Percentiles rank a stretch among this genome's conserved stretches.
Conservation (phyloP, 768 basidiomycete genomes). For the Mrakia gelida region DNA sequence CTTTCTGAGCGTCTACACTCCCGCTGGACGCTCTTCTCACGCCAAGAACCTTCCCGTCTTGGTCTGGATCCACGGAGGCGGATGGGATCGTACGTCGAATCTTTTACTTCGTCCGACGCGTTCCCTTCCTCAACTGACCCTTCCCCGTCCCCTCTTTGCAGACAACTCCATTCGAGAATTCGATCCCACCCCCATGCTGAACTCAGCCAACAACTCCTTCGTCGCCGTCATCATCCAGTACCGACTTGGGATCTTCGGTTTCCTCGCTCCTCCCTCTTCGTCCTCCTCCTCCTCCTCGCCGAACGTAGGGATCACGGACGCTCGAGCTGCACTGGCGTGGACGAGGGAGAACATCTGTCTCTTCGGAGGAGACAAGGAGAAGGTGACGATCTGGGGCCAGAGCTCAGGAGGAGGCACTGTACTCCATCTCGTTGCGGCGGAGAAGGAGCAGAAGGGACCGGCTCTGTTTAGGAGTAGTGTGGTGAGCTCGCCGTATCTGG, state of each 20-base stretch:
- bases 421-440: no score
- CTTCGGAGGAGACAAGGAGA: slow-evolving; percentile 37
- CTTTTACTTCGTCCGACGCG: no score
- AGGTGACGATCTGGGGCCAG: slow-evolving; percentile 29
- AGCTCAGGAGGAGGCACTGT: no score
- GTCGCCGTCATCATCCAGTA: slow-evolving; percentile 40
- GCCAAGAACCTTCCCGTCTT: slow-evolving; percentile 48
- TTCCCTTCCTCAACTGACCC: not conserved
- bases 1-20: no score
- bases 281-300: slow-evolving; percentile 40
- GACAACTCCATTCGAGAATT: slow-evolving; percentile 51
- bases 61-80: slow-evolving; percentile 47
- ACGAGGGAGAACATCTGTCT: slow-evolving; percentile 45
- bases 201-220: slow-evolving; percentile 29
- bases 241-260: slow-evolving; percentile 39
- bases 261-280: slow-evolving; percentile 39
- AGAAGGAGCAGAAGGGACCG: no score
- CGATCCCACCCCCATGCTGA: slow-evolving; percentile 53
- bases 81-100: not conserved
- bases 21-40: slow-evolving; percentile 32
- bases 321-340: slow-evolving; percentile 49
- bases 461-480: no score
- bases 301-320: slow-evolving; percentile 50
- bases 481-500: no score
- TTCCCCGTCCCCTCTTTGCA: slow-evolving; percentile 27